A percentile compares a stretch with the other conserved stretches of the same genome.
These are phyloP conservation scores for Phoma sp. DNA, from an alignment of 2,329 filamentous ascomycete species.

Conservation along the genomic window DNA sequence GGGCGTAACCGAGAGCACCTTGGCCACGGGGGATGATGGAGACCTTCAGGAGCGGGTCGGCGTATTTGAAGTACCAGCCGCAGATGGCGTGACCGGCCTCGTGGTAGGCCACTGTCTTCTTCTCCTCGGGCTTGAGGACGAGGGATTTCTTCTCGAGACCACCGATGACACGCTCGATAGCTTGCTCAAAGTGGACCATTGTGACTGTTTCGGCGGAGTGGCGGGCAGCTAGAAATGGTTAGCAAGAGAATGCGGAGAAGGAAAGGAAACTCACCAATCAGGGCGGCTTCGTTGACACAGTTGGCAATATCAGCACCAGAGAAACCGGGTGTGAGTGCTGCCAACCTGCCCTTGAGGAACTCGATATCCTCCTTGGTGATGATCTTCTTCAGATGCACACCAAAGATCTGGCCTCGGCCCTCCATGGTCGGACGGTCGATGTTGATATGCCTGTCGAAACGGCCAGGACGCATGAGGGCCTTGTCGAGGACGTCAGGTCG, in stretches of 20 bases:
- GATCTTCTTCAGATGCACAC: conserved; percentile 92
- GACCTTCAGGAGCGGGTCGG: conserved; percentile 97
- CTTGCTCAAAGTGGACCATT: conserved; percentile 94
- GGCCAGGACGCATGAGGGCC: conserved; percentile 93
- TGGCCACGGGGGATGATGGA: conserved; percentile 97
- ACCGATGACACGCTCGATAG: conserved; percentile 95
- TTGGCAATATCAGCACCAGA: conserved; percentile 98
- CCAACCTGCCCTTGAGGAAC: conserved; percentile 83
- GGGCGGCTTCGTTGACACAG: conserved; percentile 94
- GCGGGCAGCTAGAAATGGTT: conserved; percentile 74
- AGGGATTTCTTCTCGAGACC: conserved; percentile 97
- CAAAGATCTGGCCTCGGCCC: conserved; percentile 94
- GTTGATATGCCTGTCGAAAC: conserved; percentile 94
- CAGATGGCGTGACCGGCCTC: conserved; percentile 98
- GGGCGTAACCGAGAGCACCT: conserved; percentile 92
- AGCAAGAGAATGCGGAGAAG: conserved; percentile 39
- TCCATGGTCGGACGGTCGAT: conserved; percentile 98
- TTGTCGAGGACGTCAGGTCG: conserved; percentile 93
- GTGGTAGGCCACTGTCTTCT: conserved; percentile 95
- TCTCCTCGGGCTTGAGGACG: conserved; percentile 91
- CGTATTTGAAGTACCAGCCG: conserved; percentile 95
- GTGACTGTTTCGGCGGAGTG: conserved; percentile 79
- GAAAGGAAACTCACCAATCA: conserved; percentile 75
- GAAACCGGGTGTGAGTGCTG: conserved; percentile 94
- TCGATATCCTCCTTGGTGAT: conserved; percentile 91